Percentiles rank a stretch among this genome's conserved stretches.
phyloP scores from a whole-genome alignment of 805 yeast genomes.

The Cyberlindnera mycetangii region DNA sequence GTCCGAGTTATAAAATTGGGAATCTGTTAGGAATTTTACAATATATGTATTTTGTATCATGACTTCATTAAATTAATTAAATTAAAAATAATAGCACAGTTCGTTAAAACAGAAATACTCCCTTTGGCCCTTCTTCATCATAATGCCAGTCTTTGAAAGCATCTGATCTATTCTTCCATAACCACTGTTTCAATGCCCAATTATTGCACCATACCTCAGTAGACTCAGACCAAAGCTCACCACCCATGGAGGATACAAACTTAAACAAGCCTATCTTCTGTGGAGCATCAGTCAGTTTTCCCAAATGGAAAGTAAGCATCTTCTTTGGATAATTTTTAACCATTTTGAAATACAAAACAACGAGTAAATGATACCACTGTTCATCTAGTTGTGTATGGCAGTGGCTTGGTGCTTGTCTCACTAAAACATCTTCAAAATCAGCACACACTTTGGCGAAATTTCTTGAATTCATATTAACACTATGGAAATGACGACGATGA shows the following conservation, averaged over 20 bases:
- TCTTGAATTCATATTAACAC: slow-evolving; percentile 37
- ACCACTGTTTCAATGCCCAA: slow-evolving; percentile 19
- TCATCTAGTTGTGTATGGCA: slow-evolving; percentile 9
- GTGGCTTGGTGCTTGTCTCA: slow-evolving; percentile 22
- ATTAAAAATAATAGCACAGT: neutral
- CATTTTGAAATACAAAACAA: slow-evolving; percentile 20
- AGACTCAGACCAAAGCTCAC: slow-evolving; percentile 1
- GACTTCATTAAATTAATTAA: neutral
- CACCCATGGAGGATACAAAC: slow-evolving; percentile 6
- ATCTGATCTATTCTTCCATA: neutral
- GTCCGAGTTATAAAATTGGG: slow-evolving; percentile 9
- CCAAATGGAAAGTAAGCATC: slow-evolving; percentile 15
- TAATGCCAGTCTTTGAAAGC: slow-evolving; percentile 11
- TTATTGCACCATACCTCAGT: slow-evolving; percentile 15
- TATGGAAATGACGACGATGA: slow-evolving; percentile 40
- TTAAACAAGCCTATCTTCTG: slow-evolving; percentile 1
- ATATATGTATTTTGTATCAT: neutral
- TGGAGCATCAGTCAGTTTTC: slow-evolving; percentile 1
- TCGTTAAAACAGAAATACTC: slow-evolving; percentile 10
- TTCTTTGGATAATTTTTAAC: slow-evolving; percentile 25
- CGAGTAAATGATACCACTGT: slow-evolving; percentile 18
- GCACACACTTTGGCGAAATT: slow-evolving; percentile 47
- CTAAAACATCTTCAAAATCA: slow-evolving; percentile 41
- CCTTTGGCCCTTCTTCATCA: slow-evolving; percentile 7
- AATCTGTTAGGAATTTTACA: no score